Evolutionary conservation across 495 filamentous ascomycete genomes (phyloP).

Genomic region (Xylaria nigripes): DNA sequence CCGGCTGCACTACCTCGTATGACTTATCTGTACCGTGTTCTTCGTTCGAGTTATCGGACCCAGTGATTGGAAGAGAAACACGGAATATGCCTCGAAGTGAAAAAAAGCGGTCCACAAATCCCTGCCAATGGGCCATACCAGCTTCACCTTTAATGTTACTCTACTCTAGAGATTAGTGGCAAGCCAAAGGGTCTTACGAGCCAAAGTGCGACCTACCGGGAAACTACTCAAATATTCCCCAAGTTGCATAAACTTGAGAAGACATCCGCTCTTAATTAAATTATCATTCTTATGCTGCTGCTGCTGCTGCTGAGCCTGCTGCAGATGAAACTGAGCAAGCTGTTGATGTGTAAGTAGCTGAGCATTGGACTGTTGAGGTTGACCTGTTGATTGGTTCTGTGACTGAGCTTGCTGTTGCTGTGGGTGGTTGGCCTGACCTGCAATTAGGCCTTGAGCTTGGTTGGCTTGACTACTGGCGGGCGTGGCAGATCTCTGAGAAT

Average conservation of each 20-base stretch:
- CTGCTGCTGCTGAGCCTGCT: slow-evolving; percentile 14
- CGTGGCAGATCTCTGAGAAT: slow-evolving; percentile 21
- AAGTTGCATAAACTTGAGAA: slow-evolving; percentile 61
- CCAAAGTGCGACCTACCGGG: slow-evolving; percentile 35
- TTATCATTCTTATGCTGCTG: slow-evolving; percentile 45
- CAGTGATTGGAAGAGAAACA: slow-evolving; percentile 44
- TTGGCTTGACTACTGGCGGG: slow-evolving; percentile 25
- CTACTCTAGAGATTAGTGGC: slow-evolving; percentile 25
- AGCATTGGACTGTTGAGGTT: slow-evolving; percentile 21
- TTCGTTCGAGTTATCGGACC: slow-evolving; percentile 21
- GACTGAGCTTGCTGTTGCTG: slow-evolving; percentile 43
- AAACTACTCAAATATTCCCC: slow-evolving; percentile 63
- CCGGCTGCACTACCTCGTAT: slow-evolving; percentile 68
- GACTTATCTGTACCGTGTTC: slow-evolving; percentile 52
- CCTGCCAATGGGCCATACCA: slow-evolving; percentile 62
- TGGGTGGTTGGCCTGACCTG: slow-evolving; percentile 35
- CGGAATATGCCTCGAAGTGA: slow-evolving; percentile 60
- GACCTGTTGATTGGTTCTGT: slow-evolving; percentile 29
- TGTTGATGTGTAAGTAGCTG: slow-evolving; percentile 3
- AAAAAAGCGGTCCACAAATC: slow-evolving; percentile 70
- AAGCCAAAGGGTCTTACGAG: background rate
- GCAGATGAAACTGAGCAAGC: slow-evolving; percentile 26
- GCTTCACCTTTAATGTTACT: slow-evolving; percentile 48
- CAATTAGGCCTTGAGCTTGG: slow-evolving; percentile 20
- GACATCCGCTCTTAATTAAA: slow-evolving; percentile 45